Conservation (phyloP, 331 rosid species). For the Stylosanthes scabra region DNA sequence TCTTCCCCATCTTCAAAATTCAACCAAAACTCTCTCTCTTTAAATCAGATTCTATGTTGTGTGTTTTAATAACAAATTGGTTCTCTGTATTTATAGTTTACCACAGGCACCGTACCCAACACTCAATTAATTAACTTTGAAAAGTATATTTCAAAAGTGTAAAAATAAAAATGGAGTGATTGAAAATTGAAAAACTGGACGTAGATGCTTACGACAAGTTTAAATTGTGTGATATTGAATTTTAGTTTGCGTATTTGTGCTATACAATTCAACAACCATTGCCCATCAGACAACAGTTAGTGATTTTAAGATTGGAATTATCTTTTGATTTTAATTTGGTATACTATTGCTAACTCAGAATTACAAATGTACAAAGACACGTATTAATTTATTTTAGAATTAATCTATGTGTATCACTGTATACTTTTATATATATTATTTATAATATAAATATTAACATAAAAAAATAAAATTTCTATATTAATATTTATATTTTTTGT, state of each 20-base stretch:
- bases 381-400: too few species aligned
- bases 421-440: too few species aligned
- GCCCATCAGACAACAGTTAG: too few species aligned
- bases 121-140: background rate
- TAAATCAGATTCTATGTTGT: background rate
- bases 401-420: too few species aligned
- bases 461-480: too few species aligned
- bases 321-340: too few species aligned
- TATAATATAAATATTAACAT: too few species aligned
- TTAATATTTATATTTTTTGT: too few species aligned
- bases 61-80: background rate
- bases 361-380: too few species aligned
- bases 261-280: conserved; percentile 1
- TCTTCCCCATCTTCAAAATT: conserved; percentile 31
- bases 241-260: conserved; percentile 6
- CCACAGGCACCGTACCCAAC: too few species aligned
- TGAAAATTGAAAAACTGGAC: background rate
- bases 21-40: background rate
- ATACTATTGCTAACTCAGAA: too few species aligned
- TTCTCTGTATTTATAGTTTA: conserved; percentile 32
- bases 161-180: background rate
- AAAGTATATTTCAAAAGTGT: background rate
- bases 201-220: conserved; percentile 8
- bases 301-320: too few species aligned
- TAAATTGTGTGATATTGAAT: background rate